Conservation (phyloP, 495 filamentous ascomycete genomes). For the Neurospora pannonica region DNA sequence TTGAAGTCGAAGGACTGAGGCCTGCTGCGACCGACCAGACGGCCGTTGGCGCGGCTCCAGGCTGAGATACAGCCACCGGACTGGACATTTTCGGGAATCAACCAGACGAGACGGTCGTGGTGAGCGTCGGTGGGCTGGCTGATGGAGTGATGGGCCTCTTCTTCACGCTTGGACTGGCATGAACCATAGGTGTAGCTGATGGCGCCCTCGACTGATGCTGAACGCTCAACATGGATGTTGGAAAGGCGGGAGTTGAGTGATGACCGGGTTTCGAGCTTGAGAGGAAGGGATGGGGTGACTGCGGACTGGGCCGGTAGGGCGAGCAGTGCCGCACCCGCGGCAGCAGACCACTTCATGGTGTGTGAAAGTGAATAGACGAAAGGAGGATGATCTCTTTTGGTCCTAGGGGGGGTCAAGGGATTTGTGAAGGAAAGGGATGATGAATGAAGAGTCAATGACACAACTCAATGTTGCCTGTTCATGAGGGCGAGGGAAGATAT, state of each 20-base stretch:
- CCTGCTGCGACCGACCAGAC: slow-evolving; percentile 36
- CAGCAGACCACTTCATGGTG: slow-evolving; percentile 1
- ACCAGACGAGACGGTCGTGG: slow-evolving; percentile 40
- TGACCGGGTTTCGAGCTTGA: slow-evolving; percentile 27
- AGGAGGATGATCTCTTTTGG: background rate
- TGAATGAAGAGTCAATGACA: background rate
- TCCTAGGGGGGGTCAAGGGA: background rate
- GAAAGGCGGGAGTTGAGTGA: slow-evolving; percentile 32
- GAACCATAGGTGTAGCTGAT: slow-evolving; percentile 33
- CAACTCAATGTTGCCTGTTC: background rate
- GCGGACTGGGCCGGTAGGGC: background rate
- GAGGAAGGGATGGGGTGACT: slow-evolving; percentile 12
- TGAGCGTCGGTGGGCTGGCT: slow-evolving; percentile 8
- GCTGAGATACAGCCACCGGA: slow-evolving; percentile 44
- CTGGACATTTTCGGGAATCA: slow-evolving; percentile 36
- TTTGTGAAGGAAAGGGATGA: background rate
- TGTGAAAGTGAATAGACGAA: background rate
- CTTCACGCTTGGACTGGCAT: slow-evolving; percentile 14
- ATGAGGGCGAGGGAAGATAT: background rate
- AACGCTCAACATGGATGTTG: slow-evolving; percentile 33
- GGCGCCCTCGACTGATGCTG: slow-evolving; percentile 15
- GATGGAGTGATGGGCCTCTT: slow-evolving; percentile 26
- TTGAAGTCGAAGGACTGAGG: slow-evolving; percentile 19
- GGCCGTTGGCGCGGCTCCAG: slow-evolving; percentile 28
- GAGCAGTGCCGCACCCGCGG: background rate